Base-by-base conservation (phyloP, 768 basidiomycete species). In the Amanita molliuscula region DNA sequence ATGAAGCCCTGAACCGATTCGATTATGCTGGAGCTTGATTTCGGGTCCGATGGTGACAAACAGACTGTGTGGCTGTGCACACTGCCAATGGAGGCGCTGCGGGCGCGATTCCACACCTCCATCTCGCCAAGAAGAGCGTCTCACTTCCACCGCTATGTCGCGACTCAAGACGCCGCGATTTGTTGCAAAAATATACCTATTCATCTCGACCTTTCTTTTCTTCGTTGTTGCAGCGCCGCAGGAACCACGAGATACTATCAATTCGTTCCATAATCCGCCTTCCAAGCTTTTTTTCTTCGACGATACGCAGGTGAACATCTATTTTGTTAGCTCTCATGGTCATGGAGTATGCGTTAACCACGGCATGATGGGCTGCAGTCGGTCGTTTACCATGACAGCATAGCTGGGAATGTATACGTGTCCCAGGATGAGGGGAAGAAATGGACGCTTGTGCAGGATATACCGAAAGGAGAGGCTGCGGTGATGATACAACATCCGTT, bases 401-500 rank as follows among this genome's bases (percentile, higher is more conserved):
- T 77, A 37, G 72, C 75, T 11, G 79, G 85, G 9, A 74, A 80
- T 55, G 71, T 98, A 7, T 80, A 80, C 58, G 75, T 94, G 13
- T 94, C 93, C 3, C 70, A 73, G 13, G 80, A 98, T 59, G 96
- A 99, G 68, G 96, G 96, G 47, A 91, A 83, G 66, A 61, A 68
- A 0, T 82, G 78, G 68, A 73, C 72, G 6, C 67, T 62, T 21
- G 76, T 73, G 15, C 67, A 72, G 0, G 76, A 65, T 31, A 73
- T 87, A 48, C 78, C 74, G 0, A 51, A 57, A 48, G 86, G 84
- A 15, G 68, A 75, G 42, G 80, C 86, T 0, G 56, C 70, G 2
- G 80, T 85, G 73, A 80, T 97, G 31, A 69, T 98, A 45, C 79
- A 84, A 54, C 96, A 98, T 61, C 95, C 96, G 1, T 82, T 82